Evolutionary conservation across 805 yeast species (phyloP), one percentile per base, ranked within the genome.

Genomic region (Spathaspora boniae): DNA sequence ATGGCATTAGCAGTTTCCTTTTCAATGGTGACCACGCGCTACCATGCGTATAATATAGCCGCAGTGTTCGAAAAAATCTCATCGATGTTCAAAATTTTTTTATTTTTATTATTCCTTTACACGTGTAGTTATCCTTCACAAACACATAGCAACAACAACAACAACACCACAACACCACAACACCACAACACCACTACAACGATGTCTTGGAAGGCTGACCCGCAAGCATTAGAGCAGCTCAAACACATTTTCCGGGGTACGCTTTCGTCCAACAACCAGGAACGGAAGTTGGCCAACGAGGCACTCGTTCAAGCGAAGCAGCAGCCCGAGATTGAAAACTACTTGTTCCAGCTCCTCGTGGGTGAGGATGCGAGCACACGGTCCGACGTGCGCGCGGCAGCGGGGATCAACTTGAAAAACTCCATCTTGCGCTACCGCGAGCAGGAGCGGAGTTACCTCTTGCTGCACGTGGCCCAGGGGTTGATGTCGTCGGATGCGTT

Each of bases 331-430:
- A 76, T 87, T 46, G 83, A 83, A 48, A 86, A 86, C 56, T 91
- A 91, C 58, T 65, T 91, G 19, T 70, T 86, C 24, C 77, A 76
- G 49, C 72, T 89, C 29, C 67, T 93, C 26, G 75, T 85, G 14
- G 58, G 60, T 26, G 81, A 80, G 29, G 63, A 68, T 14, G 30
- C 45, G 20, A 22, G 38, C 14, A 62, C 72, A 7, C 60, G 63
- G n/a, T 58, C 78, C 0, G 78, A 77, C 27, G 70, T 80, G 7
- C 72, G 96, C 34, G 96, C 96, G 1, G 80, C 95, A 0, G 91
- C 97, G 1, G 98, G 98, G 7, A 60, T 89, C 41, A 69, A 80
- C 50, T 71, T 93, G 57, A 91, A 93, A 54, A 91, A 89, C 58
- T 75, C 75, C 42, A 62, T 88, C n/a, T 49, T 76, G 25, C 68